Conservation (phyloP, 2,329 filamentous ascomycete species). For the Trichophyton rubrum region DNA sequence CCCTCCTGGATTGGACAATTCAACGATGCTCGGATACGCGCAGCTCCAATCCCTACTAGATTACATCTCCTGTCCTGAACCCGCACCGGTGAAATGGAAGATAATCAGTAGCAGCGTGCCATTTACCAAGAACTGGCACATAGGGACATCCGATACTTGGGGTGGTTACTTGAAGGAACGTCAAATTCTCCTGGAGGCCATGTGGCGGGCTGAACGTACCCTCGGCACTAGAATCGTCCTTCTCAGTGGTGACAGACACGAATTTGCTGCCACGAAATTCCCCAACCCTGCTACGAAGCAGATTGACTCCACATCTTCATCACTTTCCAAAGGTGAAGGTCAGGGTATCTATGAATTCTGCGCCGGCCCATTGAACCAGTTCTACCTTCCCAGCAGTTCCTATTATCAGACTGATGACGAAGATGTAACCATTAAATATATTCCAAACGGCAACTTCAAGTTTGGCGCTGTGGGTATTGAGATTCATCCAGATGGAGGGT, state of each 20-base stretch:
- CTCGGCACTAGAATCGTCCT: conserved; percentile 67
- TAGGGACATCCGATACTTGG: conserved; percentile 85
- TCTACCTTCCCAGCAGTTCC: conserved; percentile 73
- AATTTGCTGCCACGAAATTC: conserved; percentile 80
- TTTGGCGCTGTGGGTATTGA: conserved; percentile 75
- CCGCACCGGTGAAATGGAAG: conserved; percentile 78
- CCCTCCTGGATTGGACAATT: conserved; percentile 38
- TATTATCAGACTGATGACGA: conserved; percentile 71
- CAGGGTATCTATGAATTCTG: conserved; percentile 70
- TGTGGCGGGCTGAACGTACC: conserved; percentile 69
- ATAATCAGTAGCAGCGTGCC: conserved; percentile 81
- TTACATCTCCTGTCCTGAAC: conserved; percentile 62
- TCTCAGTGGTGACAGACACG: conserved; percentile 85
- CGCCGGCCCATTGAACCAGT: conserved; percentile 82
- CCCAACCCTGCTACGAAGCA: conserved; percentile 33
- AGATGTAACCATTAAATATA: conserved; percentile 74
- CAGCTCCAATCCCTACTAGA: conserved; percentile 69
- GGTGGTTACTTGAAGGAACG: conserved; percentile 80
- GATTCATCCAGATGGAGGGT: conserved; percentile 41
- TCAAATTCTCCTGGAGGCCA: conserved; percentile 65
- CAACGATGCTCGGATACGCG: conserved; percentile 73
- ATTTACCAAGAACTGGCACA: conserved; percentile 94
- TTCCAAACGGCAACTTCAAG: conserved; percentile 74
- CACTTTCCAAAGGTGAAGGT: conserved; percentile 16
- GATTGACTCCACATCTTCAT: conserved; percentile 11